Evolutionary conservation across 208 protist genomes (phyloP).

Genomic region (Crithidia thermophila): DNA sequence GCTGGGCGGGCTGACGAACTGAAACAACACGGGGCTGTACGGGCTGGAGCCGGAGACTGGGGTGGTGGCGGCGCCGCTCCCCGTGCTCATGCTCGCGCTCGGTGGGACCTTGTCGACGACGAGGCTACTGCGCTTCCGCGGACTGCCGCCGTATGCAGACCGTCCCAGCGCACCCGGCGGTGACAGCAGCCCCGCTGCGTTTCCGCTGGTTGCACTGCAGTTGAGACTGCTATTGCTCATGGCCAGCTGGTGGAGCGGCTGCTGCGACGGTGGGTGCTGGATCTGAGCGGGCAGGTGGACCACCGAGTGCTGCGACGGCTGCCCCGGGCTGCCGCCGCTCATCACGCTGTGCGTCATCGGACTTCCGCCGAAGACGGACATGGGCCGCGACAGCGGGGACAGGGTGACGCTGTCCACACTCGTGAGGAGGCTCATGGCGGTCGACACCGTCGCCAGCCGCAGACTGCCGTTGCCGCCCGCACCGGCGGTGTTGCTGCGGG

Average conservation of each 20-base stretch:
- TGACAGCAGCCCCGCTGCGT: neutral
- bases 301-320: neutral
- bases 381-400: constrained; percentile 47
- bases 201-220: neutral
- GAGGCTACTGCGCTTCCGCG: neutral
- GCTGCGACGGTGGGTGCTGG: neutral
- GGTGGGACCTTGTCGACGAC: neutral
- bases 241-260: neutral
- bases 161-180: neutral
- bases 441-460: constrained; percentile 4
- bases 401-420: constrained; percentile 37
- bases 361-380: constrained; percentile 25
- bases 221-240: constrained; percentile 8
- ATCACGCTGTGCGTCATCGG: constrained; percentile 16
- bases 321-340: neutral
- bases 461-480: constrained; percentile 2
- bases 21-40: neutral
- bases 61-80: neutral
- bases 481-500: neutral
- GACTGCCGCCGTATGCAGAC: constrained; percentile 8
- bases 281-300: neutral
- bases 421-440: constrained; percentile 7
- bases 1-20: constrained; percentile 14
- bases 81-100: neutral
- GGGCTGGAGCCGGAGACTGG: neutral